Evolutionary conservation across 2,329 filamentous ascomycete species (phyloP).

Genomic region (Exophiala phaeomuriformis): DNA sequence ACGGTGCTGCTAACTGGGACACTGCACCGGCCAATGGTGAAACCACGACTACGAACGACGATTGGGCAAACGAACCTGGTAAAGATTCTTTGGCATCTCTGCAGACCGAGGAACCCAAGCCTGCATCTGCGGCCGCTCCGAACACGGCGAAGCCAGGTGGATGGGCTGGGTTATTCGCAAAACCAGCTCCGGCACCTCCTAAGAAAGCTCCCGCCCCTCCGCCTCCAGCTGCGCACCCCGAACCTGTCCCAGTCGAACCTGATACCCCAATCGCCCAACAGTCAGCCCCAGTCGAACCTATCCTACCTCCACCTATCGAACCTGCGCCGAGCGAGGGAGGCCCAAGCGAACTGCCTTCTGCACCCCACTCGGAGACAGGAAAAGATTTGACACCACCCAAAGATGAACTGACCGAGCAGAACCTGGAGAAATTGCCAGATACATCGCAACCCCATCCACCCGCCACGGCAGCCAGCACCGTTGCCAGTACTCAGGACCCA

Average conservation of each 20-base stretch:
- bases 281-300: slow-evolving; percentile 38
- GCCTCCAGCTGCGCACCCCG: slow-evolving; percentile 16
- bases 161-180: slow-evolving; percentile 71
- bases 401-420: slow-evolving; percentile 81
- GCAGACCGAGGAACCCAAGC: slow-evolving; percentile 31
- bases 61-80: slow-evolving; percentile 27
- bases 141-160: slow-evolving; percentile 23
- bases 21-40: slow-evolving; percentile 28
- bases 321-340: slow-evolving; percentile 35
- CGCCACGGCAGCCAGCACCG: slow-evolving; percentile 79
- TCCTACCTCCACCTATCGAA: slow-evolving; percentile 34
- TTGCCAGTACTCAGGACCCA: slow-evolving; percentile 77
- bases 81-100: slow-evolving; percentile 27
- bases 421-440: slow-evolving; percentile 85
- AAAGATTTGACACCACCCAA: slow-evolving; percentile 56
- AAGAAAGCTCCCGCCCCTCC: slow-evolving; percentile 45
- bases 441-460: slow-evolving; percentile 68
- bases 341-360: slow-evolving; percentile 25
- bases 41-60: slow-evolving; percentile 21
- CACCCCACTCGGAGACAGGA: slow-evolving; percentile 26
- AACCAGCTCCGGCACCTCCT: slow-evolving; percentile 46
- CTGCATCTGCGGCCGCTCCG: slow-evolving; percentile 16
- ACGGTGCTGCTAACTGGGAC: slow-evolving; percentile 29
- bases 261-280: slow-evolving; percentile 30
- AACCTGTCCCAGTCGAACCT: slow-evolving; percentile 12